Percentiles rank a stretch among this genome's conserved stretches.
Conservation (phyloP, 2,329 filamentous ascomycete genomes). For the Fusarium sp. region DNA sequence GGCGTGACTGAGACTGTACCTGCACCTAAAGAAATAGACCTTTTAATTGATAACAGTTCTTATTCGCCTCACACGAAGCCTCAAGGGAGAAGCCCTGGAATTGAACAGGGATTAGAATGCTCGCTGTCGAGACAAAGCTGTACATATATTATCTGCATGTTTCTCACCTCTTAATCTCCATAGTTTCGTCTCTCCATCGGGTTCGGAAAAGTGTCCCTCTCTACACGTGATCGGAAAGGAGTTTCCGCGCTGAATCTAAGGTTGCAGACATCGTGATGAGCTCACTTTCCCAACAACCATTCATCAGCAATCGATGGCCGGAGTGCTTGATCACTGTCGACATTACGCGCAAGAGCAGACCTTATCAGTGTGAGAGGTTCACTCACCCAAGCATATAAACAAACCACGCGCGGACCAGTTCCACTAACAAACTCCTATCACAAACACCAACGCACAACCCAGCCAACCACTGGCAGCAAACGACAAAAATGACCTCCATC, state of each 20-base stretch:
- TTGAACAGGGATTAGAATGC: background rate
- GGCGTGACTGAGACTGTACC: background rate
- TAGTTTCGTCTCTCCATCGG: rapidly evolving
- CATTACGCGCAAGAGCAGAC: rapidly evolving
- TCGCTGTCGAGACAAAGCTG: too few species aligned
- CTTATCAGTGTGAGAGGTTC: background rate
- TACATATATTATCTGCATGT: too few species aligned
- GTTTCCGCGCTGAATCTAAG: background rate
- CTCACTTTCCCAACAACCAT: rapidly evolving
- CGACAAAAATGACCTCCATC: background rate
- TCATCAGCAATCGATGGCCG: too few species aligned
- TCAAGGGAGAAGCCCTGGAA: too few species aligned
- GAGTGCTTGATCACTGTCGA: background rate
- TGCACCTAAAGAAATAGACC: too few species aligned
- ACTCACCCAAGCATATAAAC: background rate
- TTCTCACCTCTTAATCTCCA: rapidly evolving
- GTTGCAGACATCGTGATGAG: background rate
- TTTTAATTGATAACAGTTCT: too few species aligned
- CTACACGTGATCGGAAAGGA: rapidly evolving
- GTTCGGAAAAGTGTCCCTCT: rapidly evolving
- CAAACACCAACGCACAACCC: background rate
- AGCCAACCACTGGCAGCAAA: background rate
- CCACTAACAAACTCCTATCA: background rate
- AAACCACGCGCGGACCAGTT: background rate
- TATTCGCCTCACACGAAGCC: too few species aligned